Conservation (phyloP, 2,329 filamentous ascomycete species). For the Hymenoscyphus infarciens region DNA sequence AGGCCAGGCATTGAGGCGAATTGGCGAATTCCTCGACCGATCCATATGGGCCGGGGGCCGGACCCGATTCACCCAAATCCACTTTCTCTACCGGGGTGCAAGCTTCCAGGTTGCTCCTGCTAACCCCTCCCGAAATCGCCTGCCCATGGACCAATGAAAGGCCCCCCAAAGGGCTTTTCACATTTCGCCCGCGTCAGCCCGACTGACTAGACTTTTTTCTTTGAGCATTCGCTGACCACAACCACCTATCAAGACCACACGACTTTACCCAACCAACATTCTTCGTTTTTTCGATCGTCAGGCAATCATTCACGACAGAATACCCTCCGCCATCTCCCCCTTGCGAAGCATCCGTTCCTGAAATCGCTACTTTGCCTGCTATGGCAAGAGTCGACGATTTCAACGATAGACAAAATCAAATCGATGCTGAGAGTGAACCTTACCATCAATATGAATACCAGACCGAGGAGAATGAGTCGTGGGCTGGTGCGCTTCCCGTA, state of each 20-base stretch:
- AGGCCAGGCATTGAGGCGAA: not conserved
- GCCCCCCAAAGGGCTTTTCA: conserved; percentile 4
- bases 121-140: conserved; percentile 2
- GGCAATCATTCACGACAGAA: not conserved
- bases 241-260: not conserved
- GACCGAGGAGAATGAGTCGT: conserved; percentile 77
- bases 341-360: conserved; percentile 16
- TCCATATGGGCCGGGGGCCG: too few relatives aligned
- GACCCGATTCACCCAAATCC: too few relatives aligned
- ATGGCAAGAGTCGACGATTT: conserved; percentile 65
- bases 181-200: not conserved
- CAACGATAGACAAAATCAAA: conserved; percentile 63
- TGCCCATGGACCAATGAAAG: conserved; percentile 6
- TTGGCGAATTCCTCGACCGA: not conserved
- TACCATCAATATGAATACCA: conserved; percentile 81
- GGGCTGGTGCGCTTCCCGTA: conserved; percentile 92
- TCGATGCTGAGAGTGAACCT: conserved; percentile 56
- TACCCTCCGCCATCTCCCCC: conserved; percentile 1
- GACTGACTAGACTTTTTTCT: conserved; percentile 1
- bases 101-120: conserved; percentile 1
- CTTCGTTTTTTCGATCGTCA: not conserved
- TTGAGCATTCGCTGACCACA: conserved; percentile 10
- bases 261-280: not conserved
- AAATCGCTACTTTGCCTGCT: conserved; percentile 53
- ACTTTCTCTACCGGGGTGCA: not conserved